These are phyloP conservation scores for Pichia phayaonensis DNA, from an alignment of 805 yeast genomes.

Conservation along the genomic window DNA sequence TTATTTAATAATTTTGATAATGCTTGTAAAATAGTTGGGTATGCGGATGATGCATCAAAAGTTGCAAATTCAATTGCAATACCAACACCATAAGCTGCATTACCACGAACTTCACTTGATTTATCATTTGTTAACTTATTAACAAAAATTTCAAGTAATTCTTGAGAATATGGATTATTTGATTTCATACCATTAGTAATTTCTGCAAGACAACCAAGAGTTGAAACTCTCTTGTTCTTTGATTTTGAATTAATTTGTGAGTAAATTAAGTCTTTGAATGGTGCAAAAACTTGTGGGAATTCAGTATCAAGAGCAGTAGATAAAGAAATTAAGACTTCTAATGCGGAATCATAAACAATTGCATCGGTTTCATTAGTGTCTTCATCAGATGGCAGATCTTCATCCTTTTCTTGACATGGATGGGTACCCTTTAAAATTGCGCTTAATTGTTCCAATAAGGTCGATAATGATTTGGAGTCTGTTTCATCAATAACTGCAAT, in stretches of 20 bases:
- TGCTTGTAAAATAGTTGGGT: constrained; percentile 59
- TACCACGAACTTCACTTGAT: constrained; percentile 84
- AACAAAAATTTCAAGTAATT: constrained; percentile 62
- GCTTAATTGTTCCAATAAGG: constrained; percentile 64
- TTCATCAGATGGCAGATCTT: constrained; percentile 29
- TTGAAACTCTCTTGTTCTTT: constrained; percentile 68
- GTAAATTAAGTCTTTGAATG: constrained; percentile 60
- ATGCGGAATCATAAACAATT: constrained; percentile 71
- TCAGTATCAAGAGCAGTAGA: constrained; percentile 73
- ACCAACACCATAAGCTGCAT: constrained; percentile 95
- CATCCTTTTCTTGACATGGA: constrained; percentile 66
- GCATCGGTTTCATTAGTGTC: constrained; percentile 58
- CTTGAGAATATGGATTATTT: constrained; percentile 58
- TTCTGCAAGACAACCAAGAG: constrained; percentile 89
- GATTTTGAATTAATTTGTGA: constrained; percentile 54
- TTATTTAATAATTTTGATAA: constrained; percentile 67
- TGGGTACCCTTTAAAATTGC: constrained; percentile 75
- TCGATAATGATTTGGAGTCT: constrained; percentile 49
- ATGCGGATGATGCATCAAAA: constrained; percentile 52
- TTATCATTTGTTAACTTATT: constrained; percentile 65
- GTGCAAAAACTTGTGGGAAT: constrained; percentile 60
- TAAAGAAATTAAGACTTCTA: constrained; percentile 76
- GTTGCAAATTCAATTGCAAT: constrained; percentile 48
- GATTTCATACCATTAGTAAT: constrained; percentile 67
- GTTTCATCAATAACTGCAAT: constrained; percentile 57